Base-by-base conservation (phyloP, 306 rosid species). In the Luffa aegyptiaca region DNA sequence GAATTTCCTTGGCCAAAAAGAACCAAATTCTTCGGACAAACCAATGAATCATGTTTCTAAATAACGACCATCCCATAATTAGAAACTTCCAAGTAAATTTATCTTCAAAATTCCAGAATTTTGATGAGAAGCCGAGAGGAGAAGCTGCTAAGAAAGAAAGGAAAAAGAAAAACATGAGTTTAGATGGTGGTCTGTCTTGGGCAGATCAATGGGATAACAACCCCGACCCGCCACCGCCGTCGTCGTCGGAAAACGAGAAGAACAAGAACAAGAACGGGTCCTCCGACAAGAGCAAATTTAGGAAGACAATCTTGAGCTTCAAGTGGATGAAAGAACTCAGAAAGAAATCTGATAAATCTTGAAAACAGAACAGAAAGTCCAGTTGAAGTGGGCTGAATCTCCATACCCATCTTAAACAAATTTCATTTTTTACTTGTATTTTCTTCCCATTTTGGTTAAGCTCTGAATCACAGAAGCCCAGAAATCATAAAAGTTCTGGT, bases 151-250 rank as follows among this genome's bases (percentile, higher is more conserved):
- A 55, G 35, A 18, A 5, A 42, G 42, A n/a, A 20, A 7, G 37
- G 8, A 56, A 39, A 12, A 48, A 20, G 9, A 16, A 8, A 36
- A 56, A 51, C 0, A 89, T 89, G 93, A 83, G 80, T 83, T 77
- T 86, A 26, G 58, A 82, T 5, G 83, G 82, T 5, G 86, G 87
- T 20, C 46, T 52, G 64, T 86, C 91, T 0, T 89, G 93, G 93
- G 93, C 91, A 62, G 93, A 89, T 78, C 93, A 89, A 83, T 89
- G 93, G 93, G 93, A 89, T 45, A 16, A 68, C 78, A 56, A 87
- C 74, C 87, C 82, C 0, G 91, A 89, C 57, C 91, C 91, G 20
- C 77, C 76, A 0, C 86, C 87, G 3, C 26, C 70, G 9, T 17
- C 80, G 0, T 10, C 82, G 8, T 39, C 81, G 1, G 86, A 87